phyloP scores from a whole-genome alignment of 73 alveolate species.

The Tetrahymena elliotti region DNA sequence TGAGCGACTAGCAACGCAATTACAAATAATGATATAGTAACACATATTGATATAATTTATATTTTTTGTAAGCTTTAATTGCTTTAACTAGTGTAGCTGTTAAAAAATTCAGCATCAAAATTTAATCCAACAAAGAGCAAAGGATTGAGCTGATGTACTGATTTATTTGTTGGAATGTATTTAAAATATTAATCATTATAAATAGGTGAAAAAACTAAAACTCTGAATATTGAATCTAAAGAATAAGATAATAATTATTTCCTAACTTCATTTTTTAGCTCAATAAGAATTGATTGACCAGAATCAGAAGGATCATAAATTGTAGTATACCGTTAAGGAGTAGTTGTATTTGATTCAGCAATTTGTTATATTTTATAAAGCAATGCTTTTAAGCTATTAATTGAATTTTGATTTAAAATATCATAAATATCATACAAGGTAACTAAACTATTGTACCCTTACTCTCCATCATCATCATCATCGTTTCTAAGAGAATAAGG shows the following conservation, averaged over 20 bases:
- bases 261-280: neutral
- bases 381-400: neutral
- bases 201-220: neutral
- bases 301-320: neutral
- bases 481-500: neutral
- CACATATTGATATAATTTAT: neutral
- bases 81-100: neutral
- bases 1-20: neutral
- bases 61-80: neutral
- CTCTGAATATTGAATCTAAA: neutral
- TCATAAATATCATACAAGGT: neutral
- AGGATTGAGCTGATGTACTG: neutral
- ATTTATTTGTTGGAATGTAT: neutral
- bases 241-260: neutral
- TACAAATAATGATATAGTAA: neutral
- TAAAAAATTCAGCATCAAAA: neutral
- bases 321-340: neutral
- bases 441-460: no score
- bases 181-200: no score
- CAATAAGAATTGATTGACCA: neutral
- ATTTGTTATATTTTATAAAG: no score
- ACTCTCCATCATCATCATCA: no score
- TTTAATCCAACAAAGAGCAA: neutral
- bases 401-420: neutral
- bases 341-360: neutral